Evolutionary conservation across 768 basidiomycete genomes (phyloP).

Genomic region (Xerocomellus amylosporus): DNA sequence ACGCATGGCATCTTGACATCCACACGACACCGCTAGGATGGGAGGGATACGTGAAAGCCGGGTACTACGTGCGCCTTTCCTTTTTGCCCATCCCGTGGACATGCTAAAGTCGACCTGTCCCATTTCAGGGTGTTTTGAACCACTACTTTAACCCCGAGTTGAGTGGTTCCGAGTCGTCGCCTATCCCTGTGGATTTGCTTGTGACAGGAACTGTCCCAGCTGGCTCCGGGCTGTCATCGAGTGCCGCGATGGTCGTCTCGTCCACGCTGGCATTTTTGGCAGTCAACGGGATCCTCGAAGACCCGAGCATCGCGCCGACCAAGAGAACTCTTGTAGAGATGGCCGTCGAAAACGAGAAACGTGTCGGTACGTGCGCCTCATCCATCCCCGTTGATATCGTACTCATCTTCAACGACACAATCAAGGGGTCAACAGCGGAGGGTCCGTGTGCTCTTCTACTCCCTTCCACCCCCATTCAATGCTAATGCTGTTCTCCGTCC

Average conservation of each 20-base stretch:
- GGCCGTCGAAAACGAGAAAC: constrained; percentile 80
- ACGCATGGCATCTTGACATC: constrained; percentile 74
- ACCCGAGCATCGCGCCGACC: constrained; percentile 25
- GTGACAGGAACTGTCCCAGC: constrained; percentile 82
- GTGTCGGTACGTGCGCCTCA: constrained; percentile 51
- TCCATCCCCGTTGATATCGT: background rate
- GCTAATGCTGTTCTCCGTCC: background rate
- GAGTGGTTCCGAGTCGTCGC: constrained; percentile 26
- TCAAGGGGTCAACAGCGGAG: constrained; percentile 70
- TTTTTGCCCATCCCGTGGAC: background rate
- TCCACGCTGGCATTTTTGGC: constrained; percentile 79
- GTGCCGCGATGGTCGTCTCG: constrained; percentile 88
- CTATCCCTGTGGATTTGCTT: constrained; percentile 67
- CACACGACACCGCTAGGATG: constrained; percentile 61
- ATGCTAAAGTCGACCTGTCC: background rate
- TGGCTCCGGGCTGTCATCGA: constrained; percentile 84
- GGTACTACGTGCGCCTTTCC: constrained; percentile 70
- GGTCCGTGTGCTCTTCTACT: constrained; percentile 42
- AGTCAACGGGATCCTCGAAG: constrained; percentile 62
- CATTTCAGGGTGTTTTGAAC: constrained; percentile 60
- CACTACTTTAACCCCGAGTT: constrained; percentile 45
- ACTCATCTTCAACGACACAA: background rate
- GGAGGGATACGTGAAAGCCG: constrained; percentile 89
- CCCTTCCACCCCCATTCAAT: background rate
- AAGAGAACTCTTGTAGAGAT: constrained; percentile 76